These are phyloP conservation scores for Syzygium jambos DNA, from an alignment of 345 rosid genomes.

Conservation along the genomic window DNA sequence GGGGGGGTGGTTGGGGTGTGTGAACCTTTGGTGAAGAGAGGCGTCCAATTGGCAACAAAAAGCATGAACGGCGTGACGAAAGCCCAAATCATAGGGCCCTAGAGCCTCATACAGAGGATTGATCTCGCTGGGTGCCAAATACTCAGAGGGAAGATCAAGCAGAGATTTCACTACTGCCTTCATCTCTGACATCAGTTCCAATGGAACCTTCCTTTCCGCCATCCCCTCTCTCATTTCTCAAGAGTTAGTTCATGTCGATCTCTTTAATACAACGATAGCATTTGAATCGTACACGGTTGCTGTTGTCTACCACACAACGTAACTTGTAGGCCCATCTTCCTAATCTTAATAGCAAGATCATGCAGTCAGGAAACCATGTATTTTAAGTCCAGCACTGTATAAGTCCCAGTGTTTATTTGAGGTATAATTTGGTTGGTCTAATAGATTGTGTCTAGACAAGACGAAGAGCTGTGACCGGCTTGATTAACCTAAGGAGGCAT, in stretches of 20 bases:
- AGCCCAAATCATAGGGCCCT: constrained; percentile 63
- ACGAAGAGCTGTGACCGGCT: background rate
- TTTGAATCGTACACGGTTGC: too few relatives aligned
- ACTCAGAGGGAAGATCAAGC: constrained; percentile 58
- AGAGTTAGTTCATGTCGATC: too few relatives aligned
- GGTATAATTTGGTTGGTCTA: background rate
- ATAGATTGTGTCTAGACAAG: background rate
- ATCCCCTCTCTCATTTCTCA: too few relatives aligned
- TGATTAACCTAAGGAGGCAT: background rate
- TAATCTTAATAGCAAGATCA: too few relatives aligned
- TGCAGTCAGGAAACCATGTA: background rate
- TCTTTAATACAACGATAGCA: too few relatives aligned
- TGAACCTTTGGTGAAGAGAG: constrained; percentile 61
- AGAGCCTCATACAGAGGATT: constrained; percentile 80
- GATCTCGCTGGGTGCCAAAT: constrained; percentile 32
- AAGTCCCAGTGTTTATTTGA: background rate
- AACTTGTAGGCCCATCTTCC: too few relatives aligned
- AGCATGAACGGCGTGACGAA: constrained; percentile 40
- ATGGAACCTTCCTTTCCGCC: too few relatives aligned
- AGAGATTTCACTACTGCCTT: constrained; percentile 46
- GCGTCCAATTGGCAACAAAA: constrained; percentile 67
- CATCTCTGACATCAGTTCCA: constrained; percentile 48
- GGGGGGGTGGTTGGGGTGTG: too few relatives aligned
- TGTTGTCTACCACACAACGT: too few relatives aligned
- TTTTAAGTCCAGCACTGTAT: background rate